A percentile compares a stretch with the other conserved stretches of the same genome.
Conservation (phyloP, 2,329 filamentous ascomycete species). For the Fusarium heterosporum region DNA sequence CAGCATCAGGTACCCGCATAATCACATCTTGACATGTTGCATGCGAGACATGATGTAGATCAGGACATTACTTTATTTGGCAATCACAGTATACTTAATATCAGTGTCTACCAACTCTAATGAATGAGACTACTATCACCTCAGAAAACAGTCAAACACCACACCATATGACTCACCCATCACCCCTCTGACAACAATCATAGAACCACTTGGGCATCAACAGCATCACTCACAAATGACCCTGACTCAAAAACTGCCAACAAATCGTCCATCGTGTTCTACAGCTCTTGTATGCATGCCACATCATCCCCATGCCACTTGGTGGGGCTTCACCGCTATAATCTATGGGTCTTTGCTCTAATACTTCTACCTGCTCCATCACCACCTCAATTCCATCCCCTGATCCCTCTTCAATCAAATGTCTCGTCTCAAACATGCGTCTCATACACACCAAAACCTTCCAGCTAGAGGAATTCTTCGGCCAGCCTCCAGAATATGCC, state of each 20-base stretch:
- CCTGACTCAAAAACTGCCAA: constrained; percentile 27
- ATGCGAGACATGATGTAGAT: constrained; percentile 17
- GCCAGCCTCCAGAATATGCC: constrained; percentile 47
- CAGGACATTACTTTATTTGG: not conserved
- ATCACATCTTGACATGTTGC: not conserved
- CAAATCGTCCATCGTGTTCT: constrained; percentile 27
- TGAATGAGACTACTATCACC: not conserved
- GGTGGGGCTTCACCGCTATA: constrained; percentile 32
- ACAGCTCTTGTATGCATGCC: constrained; percentile 23
- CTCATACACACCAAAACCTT: constrained; percentile 45
- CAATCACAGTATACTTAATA: not conserved
- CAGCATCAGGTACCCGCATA: constrained; percentile 5
- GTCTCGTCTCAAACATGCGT: constrained; percentile 31
- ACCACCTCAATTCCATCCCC: not conserved
- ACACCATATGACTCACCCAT: not conserved
- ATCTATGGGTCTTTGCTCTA: constrained; percentile 11
- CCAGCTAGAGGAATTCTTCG: constrained; percentile 39
- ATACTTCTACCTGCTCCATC: not conserved
- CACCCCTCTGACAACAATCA: not conserved
- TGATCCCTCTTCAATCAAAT: not conserved
- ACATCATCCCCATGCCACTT: constrained; percentile 30
- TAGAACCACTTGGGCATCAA: constrained; percentile 20
- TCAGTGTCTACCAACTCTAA: too few species aligned
- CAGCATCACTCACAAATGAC: constrained; percentile 7
- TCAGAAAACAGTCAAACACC: not conserved